Conservation (phyloP, 2,329 filamentous ascomycete genomes). For the Fusarium sp. region DNA sequence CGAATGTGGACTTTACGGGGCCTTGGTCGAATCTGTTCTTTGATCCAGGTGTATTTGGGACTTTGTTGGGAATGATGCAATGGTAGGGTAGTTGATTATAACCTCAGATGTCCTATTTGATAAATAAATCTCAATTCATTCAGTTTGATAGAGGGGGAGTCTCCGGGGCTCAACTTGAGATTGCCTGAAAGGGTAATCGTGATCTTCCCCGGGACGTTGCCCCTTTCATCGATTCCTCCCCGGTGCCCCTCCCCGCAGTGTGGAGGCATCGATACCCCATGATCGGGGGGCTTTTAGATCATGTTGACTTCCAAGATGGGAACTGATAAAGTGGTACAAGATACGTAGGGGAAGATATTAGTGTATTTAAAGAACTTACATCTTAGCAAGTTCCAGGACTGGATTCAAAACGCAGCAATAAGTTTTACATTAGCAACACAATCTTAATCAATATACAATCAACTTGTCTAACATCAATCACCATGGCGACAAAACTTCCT, state of each 20-base stretch:
- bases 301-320: neutral
- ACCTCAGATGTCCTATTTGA: neutral
- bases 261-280: neutral
- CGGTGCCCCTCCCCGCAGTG: neutral
- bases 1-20: neutral
- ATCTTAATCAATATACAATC: neutral
- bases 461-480: neutral
- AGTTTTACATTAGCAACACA: neutral
- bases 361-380: neutral
- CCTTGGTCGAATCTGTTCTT: neutral
- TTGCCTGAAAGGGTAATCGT: neutral
- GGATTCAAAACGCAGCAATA: neutral
- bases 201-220: neutral
- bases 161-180: neutral
- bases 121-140: neutral
- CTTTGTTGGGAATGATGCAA: neutral
- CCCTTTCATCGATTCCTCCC: neutral
- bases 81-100: neutral
- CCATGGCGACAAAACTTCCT: neutral
- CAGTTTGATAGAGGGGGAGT: neutral
- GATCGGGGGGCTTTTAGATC: neutral
- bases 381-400: neutral
- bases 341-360: fast-evolving
- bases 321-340: neutral
- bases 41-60: neutral